Conservation (phyloP, 306 rosid genomes). For the Alnus glutinosa region DNA sequence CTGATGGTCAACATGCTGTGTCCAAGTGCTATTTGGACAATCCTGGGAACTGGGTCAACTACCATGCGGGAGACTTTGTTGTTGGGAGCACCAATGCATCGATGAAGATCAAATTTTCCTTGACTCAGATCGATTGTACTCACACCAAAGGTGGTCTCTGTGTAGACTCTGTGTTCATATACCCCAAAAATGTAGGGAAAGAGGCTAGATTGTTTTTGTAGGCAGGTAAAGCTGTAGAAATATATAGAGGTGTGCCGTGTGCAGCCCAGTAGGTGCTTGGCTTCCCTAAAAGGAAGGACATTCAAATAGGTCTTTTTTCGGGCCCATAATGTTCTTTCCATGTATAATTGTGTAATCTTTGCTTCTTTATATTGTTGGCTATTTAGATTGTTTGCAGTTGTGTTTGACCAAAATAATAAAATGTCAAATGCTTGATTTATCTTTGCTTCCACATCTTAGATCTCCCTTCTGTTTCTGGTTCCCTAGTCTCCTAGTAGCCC, state of each 20-base stretch:
- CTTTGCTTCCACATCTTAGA: background rate
- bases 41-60: conserved; percentile 70
- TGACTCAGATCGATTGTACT: conserved; percentile 86
- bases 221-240: conserved; percentile 29
- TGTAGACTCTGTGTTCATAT: conserved; percentile 72
- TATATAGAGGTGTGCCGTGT: conserved; percentile 1
- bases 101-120: conserved; percentile 68
- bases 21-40: conserved; percentile 60
- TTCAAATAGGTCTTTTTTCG: conserved; percentile 2
- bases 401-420: background rate
- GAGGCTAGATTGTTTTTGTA: conserved; percentile 34
- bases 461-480: background rate
- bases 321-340: conserved; percentile 9
- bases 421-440: background rate
- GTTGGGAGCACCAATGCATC: conserved; percentile 45
- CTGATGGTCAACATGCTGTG: conserved; percentile 62
- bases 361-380: background rate
- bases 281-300: background rate
- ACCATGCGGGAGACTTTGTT: conserved; percentile 71
- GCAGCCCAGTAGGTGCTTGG: background rate
- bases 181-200: conserved; percentile 36
- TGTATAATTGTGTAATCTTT: background rate
- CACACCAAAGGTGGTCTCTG: conserved; percentile 93
- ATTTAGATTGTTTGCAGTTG: background rate
- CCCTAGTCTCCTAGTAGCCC: no score